Evolutionary conservation across 257 asterid species (phyloP).

Genomic region (Galeopsis tetrahit): DNA sequence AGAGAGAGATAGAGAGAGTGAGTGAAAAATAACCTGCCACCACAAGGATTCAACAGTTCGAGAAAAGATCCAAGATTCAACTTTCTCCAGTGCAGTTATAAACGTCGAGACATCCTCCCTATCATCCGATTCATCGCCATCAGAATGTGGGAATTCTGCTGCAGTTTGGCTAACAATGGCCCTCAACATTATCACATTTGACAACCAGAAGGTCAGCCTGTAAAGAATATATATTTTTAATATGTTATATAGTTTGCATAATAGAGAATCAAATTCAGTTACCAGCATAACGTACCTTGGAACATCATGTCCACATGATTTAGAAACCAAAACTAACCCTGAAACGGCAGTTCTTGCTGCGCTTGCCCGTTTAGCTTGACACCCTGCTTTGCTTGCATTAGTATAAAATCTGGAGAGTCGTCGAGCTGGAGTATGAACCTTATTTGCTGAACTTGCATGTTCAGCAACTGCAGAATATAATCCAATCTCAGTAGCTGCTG

Average conservation of each 20-base stretch:
- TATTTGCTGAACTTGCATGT: conserved; percentile 80
- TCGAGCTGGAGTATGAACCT: conserved; percentile 91
- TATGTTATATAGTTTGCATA: conserved; percentile 13
- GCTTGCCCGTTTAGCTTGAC: conserved; percentile 65
- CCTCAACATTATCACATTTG: conserved; percentile 86
- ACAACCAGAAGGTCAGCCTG: conserved; percentile 94
- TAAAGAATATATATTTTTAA: conserved; percentile 23
- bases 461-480: conserved; percentile 85
- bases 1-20: conserved; percentile 13
- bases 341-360: conserved; percentile 82
- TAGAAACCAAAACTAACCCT: conserved; percentile 85
- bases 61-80: conserved; percentile 93
- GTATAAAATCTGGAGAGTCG: conserved; percentile 79
- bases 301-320: conserved; percentile 94
- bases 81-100: conserved; percentile 67
- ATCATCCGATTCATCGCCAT: conserved; percentile 46
- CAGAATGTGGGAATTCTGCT: conserved; percentile 47
- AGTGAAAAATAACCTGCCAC: conserved; percentile 81
- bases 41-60: conserved; percentile 86
- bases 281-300: conserved; percentile 58
- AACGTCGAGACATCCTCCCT: conserved; percentile 68
- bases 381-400: conserved; percentile 67
- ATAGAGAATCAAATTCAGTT: conserved; percentile 10
- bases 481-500: conserved; percentile 80
- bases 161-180: conserved; percentile 75